Evolutionary conservation across 179 eudicot species (phyloP), one percentile per base, ranked within the genome.

Genomic region (Sideroxylon spinosum): DNA sequence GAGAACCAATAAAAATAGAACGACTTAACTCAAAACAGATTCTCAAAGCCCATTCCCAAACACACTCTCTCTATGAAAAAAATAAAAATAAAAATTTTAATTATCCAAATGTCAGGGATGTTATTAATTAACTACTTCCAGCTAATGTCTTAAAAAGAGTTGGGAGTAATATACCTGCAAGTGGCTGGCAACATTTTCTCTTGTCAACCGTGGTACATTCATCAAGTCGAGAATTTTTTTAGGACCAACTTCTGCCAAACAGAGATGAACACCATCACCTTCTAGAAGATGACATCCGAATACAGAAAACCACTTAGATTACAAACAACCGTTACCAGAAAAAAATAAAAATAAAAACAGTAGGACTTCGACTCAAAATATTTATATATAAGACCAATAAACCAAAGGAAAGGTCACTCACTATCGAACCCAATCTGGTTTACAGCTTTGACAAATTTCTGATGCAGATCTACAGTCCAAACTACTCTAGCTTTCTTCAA

Each of bases 161-260:
- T 22, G n/a, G 60, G 66, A 74, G 61, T 69, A 59, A 37, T 53
- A 74, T 81, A 95, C 99, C 99, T 96, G 99, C 86, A 96, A 87
- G 84, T 96, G 99, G 87, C 98, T 96, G 20, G 99, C 99, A 48
- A 96, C 98, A 76, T 96, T 96, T 82, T 96, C 99, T 84, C 99
- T 88, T 11, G 98, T 91, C 78, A 94, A 74, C 98, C 98, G 84
- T 10, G 97, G 92, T n/a, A 96, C 93, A 61, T 88, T 91, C 99
- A 94, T 96, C 83, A 92, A 69, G 86, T 96, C 99, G 44, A 96
- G 92, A 75, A 96, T 92, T 81, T 90, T 94, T 86, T 96, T 96
- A 2, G 98, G 99, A 66, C 97, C 99, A 28, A 92, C 94, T 86
- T 92, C 99, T 96, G 97, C 86, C 82, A 83, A 77, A 79, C 20